Evolutionary conservation across 805 yeast genomes (phyloP).

Genomic region (Candida taoyuanica): DNA sequence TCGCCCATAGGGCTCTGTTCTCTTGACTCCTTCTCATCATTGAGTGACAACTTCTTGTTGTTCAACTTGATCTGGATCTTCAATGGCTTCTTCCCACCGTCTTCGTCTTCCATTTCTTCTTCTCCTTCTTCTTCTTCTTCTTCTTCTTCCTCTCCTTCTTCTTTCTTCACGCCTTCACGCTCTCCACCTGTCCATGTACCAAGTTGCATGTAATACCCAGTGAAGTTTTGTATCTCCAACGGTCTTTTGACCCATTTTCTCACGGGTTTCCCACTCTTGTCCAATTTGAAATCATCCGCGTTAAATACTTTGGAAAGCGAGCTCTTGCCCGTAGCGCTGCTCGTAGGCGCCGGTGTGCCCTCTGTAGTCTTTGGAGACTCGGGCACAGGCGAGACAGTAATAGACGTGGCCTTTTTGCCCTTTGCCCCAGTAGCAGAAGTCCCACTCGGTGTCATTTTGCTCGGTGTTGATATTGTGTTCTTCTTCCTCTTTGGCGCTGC

Average conservation of each 20-base stretch:
- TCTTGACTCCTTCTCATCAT: constrained; percentile 16
- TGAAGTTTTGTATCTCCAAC: constrained; percentile 38
- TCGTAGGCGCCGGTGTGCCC: constrained; percentile 10
- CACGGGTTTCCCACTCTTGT: constrained; percentile 39
- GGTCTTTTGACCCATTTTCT: constrained; percentile 41
- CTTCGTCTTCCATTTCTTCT: neutral
- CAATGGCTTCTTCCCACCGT: constrained; percentile 1
- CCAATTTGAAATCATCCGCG: constrained; percentile 29
- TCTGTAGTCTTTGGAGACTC: constrained; percentile 15
- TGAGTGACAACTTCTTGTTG: constrained; percentile 13
- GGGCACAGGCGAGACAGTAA: constrained; percentile 9
- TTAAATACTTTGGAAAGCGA: constrained; percentile 10
- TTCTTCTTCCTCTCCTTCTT: neutral
- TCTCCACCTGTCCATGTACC: constrained; percentile 36
- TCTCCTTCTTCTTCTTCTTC: constrained; percentile 1
- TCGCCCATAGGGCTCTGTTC: constrained; percentile 23
- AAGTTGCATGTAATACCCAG: constrained; percentile 37
- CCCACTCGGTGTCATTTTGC: neutral
- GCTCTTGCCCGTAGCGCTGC: constrained; percentile 4
- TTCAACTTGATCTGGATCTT: constrained; percentile 24
- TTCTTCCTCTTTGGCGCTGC: constrained; percentile 4
- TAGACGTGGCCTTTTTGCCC: constrained; percentile 1
- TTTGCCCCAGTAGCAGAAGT: constrained; percentile 1
- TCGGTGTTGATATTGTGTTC: neutral
- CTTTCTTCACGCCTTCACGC: constrained; percentile 1